These are phyloP conservation scores for Amphicarpaea edgeworthii DNA, from an alignment of 306 rosid genomes.

Conservation along the genomic window DNA sequence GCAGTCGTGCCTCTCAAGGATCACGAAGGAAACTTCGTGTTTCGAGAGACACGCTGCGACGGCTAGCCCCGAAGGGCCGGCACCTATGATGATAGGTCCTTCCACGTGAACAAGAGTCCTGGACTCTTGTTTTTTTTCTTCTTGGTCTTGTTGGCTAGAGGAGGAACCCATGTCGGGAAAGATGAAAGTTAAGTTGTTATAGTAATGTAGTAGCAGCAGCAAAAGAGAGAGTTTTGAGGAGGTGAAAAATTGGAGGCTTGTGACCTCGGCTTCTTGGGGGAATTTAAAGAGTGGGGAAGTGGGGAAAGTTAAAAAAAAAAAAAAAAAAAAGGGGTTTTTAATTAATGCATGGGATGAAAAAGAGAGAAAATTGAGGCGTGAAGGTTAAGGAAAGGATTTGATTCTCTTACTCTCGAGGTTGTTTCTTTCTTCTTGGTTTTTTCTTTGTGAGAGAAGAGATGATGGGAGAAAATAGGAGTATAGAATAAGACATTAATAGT, in stretches of 20 bases:
- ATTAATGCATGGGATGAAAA: constrained; percentile 45
- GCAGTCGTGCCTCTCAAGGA: constrained; percentile 76
- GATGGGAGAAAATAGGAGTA: neutral
- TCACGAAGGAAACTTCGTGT: constrained; percentile 56
- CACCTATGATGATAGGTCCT: constrained; percentile 90
- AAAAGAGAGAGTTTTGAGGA: too few relatives aligned
- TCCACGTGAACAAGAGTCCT: too few relatives aligned
- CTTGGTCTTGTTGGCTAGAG: too few relatives aligned
- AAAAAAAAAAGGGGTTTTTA: constrained; percentile 34
- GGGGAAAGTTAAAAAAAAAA: neutral
- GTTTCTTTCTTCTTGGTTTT: neutral
- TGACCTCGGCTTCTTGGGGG: neutral
- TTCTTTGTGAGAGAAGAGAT: neutral
- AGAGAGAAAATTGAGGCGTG: constrained; percentile 67
- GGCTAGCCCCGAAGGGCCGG: constrained; percentile 98
- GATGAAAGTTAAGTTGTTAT: too few relatives aligned
- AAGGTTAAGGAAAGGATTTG: constrained; percentile 76
- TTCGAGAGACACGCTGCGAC: constrained; percentile 79
- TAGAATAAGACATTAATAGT: too few relatives aligned
- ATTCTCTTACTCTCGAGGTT: constrained; percentile 75
- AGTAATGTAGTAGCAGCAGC: too few relatives aligned
- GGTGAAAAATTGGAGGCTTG: neutral
- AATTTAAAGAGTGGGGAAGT: constrained; percentile 7
- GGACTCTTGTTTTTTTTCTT: too few relatives aligned
- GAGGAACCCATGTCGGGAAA: too few relatives aligned